Conservation (phyloP, 1,284 basidiomycete species). For the Malassezia slooffiae region DNA sequence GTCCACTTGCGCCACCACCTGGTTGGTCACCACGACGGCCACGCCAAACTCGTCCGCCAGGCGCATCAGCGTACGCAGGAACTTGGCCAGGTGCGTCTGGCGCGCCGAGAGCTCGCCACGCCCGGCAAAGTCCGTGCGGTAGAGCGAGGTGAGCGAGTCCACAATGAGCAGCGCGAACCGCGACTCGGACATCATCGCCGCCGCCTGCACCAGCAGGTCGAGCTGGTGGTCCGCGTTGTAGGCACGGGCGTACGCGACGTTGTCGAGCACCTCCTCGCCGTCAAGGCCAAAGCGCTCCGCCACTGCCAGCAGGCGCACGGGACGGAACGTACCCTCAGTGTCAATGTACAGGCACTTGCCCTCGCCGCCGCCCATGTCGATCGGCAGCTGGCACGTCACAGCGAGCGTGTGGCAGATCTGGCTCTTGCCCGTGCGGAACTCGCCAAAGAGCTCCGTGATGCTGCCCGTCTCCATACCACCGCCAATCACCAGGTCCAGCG, state of each 20-base stretch:
- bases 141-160: constrained; percentile 90
- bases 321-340: constrained; percentile 97
- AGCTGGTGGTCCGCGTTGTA: constrained; percentile 98
- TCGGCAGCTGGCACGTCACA: constrained; percentile 93
- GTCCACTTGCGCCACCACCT: constrained; percentile 96
- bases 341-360: constrained; percentile 99
- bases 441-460: constrained; percentile 96
- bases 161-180: constrained; percentile 94
- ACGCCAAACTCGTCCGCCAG: constrained; percentile 97
- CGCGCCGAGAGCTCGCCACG: constrained; percentile 89
- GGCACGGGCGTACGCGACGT: constrained; percentile 93
- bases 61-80: constrained; percentile 80
- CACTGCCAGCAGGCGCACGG: constrained; percentile 81
- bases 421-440: constrained; percentile 96
- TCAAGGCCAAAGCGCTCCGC: constrained; percentile 91
- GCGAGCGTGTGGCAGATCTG: constrained; percentile 97
- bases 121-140: constrained; percentile 90
- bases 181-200: constrained; percentile 57
- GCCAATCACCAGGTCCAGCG: constrained; percentile 86
- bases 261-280: constrained; percentile 94
- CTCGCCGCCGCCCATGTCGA: constrained; percentile 95
- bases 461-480: constrained; percentile 97
- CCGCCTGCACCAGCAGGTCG: constrained; percentile 75
- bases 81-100: constrained; percentile 94
- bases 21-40: constrained; percentile 93